phyloP scores from a whole-genome alignment of 139 green algal species.

The Gonium pectorale region DNA sequence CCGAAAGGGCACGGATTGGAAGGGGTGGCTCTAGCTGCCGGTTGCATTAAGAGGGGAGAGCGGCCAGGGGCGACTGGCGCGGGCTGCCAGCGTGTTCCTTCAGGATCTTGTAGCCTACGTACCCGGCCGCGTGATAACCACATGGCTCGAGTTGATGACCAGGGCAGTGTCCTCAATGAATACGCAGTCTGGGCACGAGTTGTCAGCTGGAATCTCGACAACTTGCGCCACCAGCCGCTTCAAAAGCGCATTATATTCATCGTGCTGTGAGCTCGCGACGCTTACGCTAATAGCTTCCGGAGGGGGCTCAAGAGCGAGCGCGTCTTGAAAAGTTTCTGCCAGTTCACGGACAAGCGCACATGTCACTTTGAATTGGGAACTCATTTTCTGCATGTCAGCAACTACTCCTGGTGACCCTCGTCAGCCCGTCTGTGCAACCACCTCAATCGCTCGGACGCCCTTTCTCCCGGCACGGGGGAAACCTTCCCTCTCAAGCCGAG shows the following conservation, averaged over 20 bases:
- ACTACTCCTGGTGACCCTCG: no score
- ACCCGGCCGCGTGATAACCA: constrained; percentile 23
- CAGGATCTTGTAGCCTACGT: no score
- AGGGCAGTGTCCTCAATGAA: constrained; percentile 49
- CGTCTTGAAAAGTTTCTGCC: constrained; percentile 7
- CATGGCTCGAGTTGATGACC: background rate
- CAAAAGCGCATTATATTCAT: constrained; percentile 32
- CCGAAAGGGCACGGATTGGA: no score
- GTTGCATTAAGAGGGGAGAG: no score
- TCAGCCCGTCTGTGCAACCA: no score
- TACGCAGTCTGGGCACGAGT: constrained; percentile 43
- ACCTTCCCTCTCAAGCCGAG: no score
- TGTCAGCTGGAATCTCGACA: constrained; percentile 18
- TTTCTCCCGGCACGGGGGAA: no score
- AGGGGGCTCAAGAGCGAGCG: constrained; percentile 25
- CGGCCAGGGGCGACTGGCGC: no score
- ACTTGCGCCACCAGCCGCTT: constrained; percentile 1
- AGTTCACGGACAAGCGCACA: constrained; percentile 24
- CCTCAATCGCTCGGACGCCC: no score
- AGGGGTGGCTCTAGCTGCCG: no score
- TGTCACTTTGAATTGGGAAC: background rate
- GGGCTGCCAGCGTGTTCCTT: no score
- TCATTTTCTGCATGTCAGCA: no score
- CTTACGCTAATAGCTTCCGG: constrained; percentile 23
- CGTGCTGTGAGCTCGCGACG: constrained; percentile 23